These are phyloP conservation scores for Nemania abortiva DNA, from an alignment of 2,329 filamentous ascomycete species.

Conservation along the genomic window DNA sequence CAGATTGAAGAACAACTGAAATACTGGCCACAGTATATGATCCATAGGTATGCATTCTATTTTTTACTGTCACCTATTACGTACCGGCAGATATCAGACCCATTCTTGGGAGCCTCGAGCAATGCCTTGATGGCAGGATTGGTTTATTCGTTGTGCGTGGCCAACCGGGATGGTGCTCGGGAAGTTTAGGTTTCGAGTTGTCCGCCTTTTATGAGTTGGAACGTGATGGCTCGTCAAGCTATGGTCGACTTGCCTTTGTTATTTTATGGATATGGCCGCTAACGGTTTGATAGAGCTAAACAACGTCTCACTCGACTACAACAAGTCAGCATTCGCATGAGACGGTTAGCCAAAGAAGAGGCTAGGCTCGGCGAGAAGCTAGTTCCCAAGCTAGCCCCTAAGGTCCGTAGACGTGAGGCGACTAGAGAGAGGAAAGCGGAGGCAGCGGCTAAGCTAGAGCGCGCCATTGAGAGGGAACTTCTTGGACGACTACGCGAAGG, in stretches of 20 bases:
- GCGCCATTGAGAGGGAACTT: slow-evolving; percentile 94
- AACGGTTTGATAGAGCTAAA: slow-evolving; percentile 74
- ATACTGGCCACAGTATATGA: slow-evolving; percentile 90
- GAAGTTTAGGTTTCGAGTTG: background rate
- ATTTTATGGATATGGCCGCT: slow-evolving; percentile 60
- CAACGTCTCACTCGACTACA: slow-evolving; percentile 80
- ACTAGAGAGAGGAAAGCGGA: slow-evolving; percentile 82
- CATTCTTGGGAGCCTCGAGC: background rate
- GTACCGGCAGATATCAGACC: too few relatives aligned
- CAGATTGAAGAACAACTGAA: slow-evolving; percentile 88
- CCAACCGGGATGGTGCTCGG: too few relatives aligned
- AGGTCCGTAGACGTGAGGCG: slow-evolving; percentile 81
- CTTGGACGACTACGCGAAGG: slow-evolving; percentile 91
- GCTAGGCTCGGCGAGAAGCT: slow-evolving; percentile 88
- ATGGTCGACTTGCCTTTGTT: background rate
- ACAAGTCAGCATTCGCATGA: slow-evolving; percentile 86
- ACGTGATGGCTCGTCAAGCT: background rate
- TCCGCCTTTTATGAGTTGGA: background rate
- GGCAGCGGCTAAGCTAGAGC: slow-evolving; percentile 91
- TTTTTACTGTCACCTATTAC: background rate
- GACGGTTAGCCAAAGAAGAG: slow-evolving; percentile 87
- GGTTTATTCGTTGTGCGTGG: too few relatives aligned
- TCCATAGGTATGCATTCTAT: slow-evolving; percentile 33
- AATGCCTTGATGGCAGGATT: too few relatives aligned
- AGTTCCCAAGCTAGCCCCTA: slow-evolving; percentile 90